Evolutionary conservation across 176 grass and related monocot species (phyloP), one percentile per base, ranked within the genome.

Genomic region (Bothriochloa decipiens): DNA sequence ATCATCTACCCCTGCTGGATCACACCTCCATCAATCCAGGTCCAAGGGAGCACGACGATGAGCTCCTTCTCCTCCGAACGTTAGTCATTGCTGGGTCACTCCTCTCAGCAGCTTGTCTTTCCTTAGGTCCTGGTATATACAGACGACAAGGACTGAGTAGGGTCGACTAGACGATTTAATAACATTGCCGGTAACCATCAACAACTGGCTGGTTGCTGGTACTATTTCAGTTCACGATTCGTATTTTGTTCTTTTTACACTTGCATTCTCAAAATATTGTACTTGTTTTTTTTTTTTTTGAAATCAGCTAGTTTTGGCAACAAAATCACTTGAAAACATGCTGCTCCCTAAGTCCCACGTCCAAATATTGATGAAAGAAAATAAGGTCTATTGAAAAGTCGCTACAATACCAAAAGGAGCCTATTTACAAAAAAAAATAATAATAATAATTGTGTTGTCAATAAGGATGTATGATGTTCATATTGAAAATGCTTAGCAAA

Each of bases 281-380:
- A 41, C 14, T 32, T n/a, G n/a, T n/a, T 27, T 73, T 41, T 72
- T 70, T 72, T 26, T 4, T 72, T 46, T 46, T 72, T 46, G 12
- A 46, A 26, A 45, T 43, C 22, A 43, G 39, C 11, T 16, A 26
- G n/a, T 26, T 16, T 25, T 47, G 41, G 70, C 23, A 49, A 73
- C 7, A 72, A 72, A 72, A 72, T 46, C 41, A 72, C 70, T 9
- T 72, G 3, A 73, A 73, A 73, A 47, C 5, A 72, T 47, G 70
- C 42, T 28, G 12, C 42, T 72, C 15, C 42, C 12, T 16, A 27
- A 72, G n/a, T 27, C 41, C 12, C 41, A 9, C 0, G 7, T 47
- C 70, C 45, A 73, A 49, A 47, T 47, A 45, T 73, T 73, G 13
- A 47, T 15, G 14, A 71, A 47, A 26, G 40, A 27, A 72, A 72